These are phyloP conservation scores for Aspergillus nanangensis DNA, from an alignment of 495 filamentous ascomycete species.

Conservation along the genomic window DNA sequence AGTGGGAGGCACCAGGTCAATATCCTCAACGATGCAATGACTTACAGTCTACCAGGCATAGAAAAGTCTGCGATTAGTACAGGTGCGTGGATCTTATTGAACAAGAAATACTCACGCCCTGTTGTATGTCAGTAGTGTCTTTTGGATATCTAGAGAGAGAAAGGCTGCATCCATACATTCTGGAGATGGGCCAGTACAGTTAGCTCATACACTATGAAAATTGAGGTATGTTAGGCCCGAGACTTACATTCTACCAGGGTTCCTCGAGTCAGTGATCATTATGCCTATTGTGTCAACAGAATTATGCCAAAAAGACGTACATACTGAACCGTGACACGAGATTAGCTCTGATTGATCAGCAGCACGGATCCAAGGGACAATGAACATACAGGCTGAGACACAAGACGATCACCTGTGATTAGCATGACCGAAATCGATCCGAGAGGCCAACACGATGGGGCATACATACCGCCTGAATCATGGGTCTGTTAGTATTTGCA, in stretches of 20 bases:
- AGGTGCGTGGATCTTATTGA: neutral
- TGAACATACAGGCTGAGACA: conserved; percentile 3
- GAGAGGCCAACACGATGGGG: too few relatives aligned
- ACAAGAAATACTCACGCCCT: conserved; percentile 5
- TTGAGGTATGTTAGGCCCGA: neutral
- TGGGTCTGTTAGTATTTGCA: conserved; percentile 1
- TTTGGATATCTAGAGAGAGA: neutral
- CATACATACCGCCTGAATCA: conserved; percentile 7
- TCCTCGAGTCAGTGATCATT: neutral
- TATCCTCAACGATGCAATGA: neutral
- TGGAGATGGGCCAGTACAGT: conserved; percentile 1
- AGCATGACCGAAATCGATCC: neutral
- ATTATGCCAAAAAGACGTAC: neutral
- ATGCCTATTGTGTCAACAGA: neutral
- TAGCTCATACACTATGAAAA: neutral
- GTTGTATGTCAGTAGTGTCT: neutral
- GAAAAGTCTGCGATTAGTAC: neutral
- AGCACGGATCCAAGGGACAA: neutral
- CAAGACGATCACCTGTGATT: neutral
- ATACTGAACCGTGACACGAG: neutral
- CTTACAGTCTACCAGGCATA: conserved; percentile 4
- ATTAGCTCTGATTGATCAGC: neutral
- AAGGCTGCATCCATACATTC: neutral
- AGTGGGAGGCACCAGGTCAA: conserved; percentile 1
- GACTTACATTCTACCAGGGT: conserved; percentile 3